Conservation (phyloP, 257 asterid genomes). For the Fraxinus americana region DNA sequence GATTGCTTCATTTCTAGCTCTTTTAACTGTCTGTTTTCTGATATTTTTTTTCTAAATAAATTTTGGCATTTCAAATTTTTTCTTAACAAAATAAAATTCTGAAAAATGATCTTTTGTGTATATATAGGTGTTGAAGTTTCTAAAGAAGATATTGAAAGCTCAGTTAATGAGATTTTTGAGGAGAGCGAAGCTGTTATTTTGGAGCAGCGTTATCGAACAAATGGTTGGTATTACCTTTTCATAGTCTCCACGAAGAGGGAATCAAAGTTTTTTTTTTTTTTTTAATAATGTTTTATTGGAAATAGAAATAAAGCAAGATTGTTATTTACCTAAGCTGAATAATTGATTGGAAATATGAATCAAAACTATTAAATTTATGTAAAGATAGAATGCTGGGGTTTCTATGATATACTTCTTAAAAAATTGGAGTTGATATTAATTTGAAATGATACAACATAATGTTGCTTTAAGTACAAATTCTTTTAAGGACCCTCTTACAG, state of each 20-base stretch:
- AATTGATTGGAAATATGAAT: background rate
- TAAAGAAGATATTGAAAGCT: constrained; percentile 56
- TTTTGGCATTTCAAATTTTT: background rate
- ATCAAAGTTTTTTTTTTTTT: background rate
- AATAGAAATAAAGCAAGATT: background rate
- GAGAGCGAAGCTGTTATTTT: constrained; percentile 58
- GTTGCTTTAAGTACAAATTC: background rate
- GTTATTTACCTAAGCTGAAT: background rate
- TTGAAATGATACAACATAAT: background rate
- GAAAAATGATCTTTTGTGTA: constrained; percentile 15
- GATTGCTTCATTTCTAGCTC: background rate
- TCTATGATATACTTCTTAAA: background rate
- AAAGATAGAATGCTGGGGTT: background rate
- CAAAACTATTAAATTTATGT: constrained; percentile 6
- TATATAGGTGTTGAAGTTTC: constrained; percentile 81
- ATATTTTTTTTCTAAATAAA: background rate
- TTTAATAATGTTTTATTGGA: background rate
- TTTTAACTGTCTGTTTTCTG: background rate
- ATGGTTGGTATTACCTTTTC: constrained; percentile 56
- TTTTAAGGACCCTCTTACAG: background rate
- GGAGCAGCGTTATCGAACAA: constrained; percentile 85
- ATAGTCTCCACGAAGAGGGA: background rate
- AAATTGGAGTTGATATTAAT: background rate
- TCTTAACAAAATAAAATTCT: background rate
- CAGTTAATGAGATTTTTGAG: constrained; percentile 68